Conservation (phyloP, 1,284 basidiomycete species). For the Ustilago lituana region DNA sequence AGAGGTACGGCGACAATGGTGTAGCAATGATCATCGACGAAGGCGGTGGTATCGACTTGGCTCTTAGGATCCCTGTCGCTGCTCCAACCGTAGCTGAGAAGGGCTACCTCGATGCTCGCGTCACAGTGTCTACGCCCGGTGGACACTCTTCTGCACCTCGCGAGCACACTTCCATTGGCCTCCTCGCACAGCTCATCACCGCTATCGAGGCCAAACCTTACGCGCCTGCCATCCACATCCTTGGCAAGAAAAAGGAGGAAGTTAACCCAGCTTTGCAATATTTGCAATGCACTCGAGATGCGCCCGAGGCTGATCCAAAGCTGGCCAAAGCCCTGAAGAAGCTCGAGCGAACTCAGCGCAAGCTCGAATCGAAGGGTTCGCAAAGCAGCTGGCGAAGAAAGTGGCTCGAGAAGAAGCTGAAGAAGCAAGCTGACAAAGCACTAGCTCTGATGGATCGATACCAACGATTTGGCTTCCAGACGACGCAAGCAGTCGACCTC, state of each 20-base stretch:
- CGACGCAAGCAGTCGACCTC: constrained; percentile 78
- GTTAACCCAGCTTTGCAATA: constrained; percentile 69
- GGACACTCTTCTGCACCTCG: constrained; percentile 77
- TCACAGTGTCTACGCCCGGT: constrained; percentile 70
- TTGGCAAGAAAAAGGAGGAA: constrained; percentile 18
- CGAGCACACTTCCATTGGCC: constrained; percentile 73
- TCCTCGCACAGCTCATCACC: constrained; percentile 73
- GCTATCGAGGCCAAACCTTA: constrained; percentile 73
- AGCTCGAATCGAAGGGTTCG: neutral
- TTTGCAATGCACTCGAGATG: constrained; percentile 71
- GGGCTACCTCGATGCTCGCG: constrained; percentile 70
- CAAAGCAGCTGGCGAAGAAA: neutral
- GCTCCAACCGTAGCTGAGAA: constrained; percentile 75
- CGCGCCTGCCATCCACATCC: constrained; percentile 63
- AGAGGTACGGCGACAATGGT: constrained; percentile 50
- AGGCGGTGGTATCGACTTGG: constrained; percentile 45
- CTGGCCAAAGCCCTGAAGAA: constrained; percentile 69
- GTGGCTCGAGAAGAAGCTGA: constrained; percentile 3
- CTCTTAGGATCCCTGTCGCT: constrained; percentile 52
- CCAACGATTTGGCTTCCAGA: constrained; percentile 71
- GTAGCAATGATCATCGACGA: constrained; percentile 62
- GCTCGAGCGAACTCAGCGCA: constrained; percentile 67
- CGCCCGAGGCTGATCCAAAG: constrained; percentile 69
- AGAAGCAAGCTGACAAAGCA: constrained; percentile 22
- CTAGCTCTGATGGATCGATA: constrained; percentile 6